Percentiles rank a stretch among this genome's conserved stretches.
Evolutionary conservation across 306 rosid genomes (phyloP).

Genomic region (Prosopis cineraria): DNA sequence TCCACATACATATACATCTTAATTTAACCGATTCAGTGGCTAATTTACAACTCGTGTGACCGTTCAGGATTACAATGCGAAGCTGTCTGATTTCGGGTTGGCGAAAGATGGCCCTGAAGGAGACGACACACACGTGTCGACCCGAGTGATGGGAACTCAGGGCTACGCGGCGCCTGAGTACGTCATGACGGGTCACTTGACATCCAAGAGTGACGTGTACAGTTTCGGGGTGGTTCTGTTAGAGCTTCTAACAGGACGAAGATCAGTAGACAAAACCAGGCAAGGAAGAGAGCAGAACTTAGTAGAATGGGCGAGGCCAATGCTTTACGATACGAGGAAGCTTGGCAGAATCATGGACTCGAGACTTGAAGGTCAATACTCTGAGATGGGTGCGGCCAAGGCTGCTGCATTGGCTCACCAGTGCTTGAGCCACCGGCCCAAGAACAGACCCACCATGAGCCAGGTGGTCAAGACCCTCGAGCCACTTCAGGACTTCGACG

Average conservation of each 20-base stretch:
- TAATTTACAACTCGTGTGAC: not conserved
- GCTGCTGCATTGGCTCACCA: slow-evolving; percentile 91
- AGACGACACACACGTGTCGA: slow-evolving; percentile 94
- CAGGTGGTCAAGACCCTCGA: slow-evolving; percentile 68
- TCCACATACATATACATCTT: too few species aligned
- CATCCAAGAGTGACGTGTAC: slow-evolving; percentile 92
- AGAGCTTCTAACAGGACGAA: slow-evolving; percentile 79
- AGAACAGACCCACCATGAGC: slow-evolving; percentile 72
- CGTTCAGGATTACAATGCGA: slow-evolving; percentile 71
- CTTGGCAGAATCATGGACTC: slow-evolving; percentile 75
- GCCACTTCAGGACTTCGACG: slow-evolving; percentile 76
- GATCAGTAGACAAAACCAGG: slow-evolving; percentile 73
- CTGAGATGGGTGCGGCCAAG: slow-evolving; percentile 75
- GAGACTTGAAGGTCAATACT: slow-evolving; percentile 80
- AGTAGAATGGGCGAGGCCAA: slow-evolving; percentile 85
- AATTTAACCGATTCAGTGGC: too few species aligned
- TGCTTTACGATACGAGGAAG: slow-evolving; percentile 61
- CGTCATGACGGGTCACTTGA: slow-evolving; percentile 96
- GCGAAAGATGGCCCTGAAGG: slow-evolving; percentile 99
- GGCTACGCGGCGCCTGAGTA: slow-evolving; percentile 98
- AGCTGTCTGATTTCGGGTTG: slow-evolving; percentile 93
- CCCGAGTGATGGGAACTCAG: slow-evolving; percentile 94
- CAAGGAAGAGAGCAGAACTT: slow-evolving; percentile 75
- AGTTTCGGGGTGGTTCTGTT: slow-evolving; percentile 88
- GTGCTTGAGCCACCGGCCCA: slow-evolving; percentile 89